Base-by-base conservation (phyloP, 2,329 filamentous ascomycete genomes). In the Fusarium napiforme region DNA sequence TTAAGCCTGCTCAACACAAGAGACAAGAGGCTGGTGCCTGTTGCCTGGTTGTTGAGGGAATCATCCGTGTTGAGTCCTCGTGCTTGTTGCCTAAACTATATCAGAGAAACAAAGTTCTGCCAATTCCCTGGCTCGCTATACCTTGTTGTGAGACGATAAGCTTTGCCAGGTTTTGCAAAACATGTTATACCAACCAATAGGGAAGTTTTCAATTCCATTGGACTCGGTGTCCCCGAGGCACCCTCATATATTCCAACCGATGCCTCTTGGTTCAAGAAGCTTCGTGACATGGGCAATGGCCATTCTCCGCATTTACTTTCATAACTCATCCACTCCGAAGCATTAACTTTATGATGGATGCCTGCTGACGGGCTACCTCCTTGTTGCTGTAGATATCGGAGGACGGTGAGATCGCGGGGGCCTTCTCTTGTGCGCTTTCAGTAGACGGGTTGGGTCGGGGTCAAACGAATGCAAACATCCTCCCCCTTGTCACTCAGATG, bases 341-440 rank as follows among this genome's bases (percentile, higher is more conserved):
- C 34, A 36, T 16, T 9, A 2, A 15, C 8, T 4, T 36, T 9
- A 36, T 36, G 15, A 36, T 18, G 34, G 15, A 9, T 36, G 8
- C 34, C 34, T 18, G 15, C 15, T 36, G 34, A 36, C 9, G 34
- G 34, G 21, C 5, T 34, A 5, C 2, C 28, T 12, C 21, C 30
- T 23, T 3, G 5, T 15, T 10, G 4, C 10, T 10, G 5, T 23
- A 10, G 5, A 3, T 12, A 3, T 32, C 2, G 7, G 9, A n/a
- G 5, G 1, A 7, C 6, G 0, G 21, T 21, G 3, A 16, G 9
- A 11, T 23, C 3, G 3, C 3, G 3, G 10, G 8, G 2, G 5
- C 16, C 19, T 19, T 30, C 23, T 23, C 7, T 21, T 23, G 16
- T 6, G 21, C 7, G 10, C 16, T 23, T 9, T 16, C 11, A 14